These are phyloP conservation scores for Dipodascus albidus DNA, from an alignment of 805 yeast genomes.

Conservation along the genomic window DNA sequence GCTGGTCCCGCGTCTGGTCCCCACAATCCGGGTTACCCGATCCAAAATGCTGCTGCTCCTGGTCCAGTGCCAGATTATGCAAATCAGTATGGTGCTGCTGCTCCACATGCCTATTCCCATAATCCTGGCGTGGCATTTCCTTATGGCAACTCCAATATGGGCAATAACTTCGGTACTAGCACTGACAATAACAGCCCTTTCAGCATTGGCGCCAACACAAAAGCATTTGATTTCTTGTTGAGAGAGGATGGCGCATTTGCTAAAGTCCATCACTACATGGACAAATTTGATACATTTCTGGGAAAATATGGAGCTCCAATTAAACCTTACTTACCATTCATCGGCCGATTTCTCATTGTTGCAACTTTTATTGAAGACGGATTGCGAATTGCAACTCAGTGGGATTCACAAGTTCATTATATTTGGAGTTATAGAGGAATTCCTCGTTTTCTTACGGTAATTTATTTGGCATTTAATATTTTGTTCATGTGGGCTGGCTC, in stretches of 20 bases:
- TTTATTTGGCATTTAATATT: constrained; percentile 56
- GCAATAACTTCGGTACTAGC: neutral
- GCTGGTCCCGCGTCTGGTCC: neutral
- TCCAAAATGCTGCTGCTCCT: neutral
- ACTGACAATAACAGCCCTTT: neutral
- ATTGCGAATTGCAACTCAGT: constrained; percentile 69
- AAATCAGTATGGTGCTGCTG: neutral
- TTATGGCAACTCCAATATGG: neutral
- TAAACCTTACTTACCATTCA: constrained; percentile 53
- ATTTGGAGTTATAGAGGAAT: constrained; percentile 67
- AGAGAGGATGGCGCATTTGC: constrained; percentile 7
- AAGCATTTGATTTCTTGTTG: neutral
- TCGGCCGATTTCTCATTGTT: constrained; percentile 83
- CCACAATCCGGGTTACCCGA: neutral
- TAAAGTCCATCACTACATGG: constrained; percentile 14
- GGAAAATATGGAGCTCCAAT: constrained; percentile 25
- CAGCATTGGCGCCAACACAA: neutral
- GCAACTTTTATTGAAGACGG: constrained; percentile 92
- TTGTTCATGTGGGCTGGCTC: constrained; percentile 65
- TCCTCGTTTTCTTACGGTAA: constrained; percentile 65
- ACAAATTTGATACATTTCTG: constrained; percentile 21
- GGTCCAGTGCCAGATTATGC: neutral
- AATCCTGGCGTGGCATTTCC: neutral
- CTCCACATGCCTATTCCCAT: neutral
- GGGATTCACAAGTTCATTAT: constrained; percentile 84